Conservation (phyloP, 1,284 basidiomycete genomes). For the Tausonia pullulans region DNA sequence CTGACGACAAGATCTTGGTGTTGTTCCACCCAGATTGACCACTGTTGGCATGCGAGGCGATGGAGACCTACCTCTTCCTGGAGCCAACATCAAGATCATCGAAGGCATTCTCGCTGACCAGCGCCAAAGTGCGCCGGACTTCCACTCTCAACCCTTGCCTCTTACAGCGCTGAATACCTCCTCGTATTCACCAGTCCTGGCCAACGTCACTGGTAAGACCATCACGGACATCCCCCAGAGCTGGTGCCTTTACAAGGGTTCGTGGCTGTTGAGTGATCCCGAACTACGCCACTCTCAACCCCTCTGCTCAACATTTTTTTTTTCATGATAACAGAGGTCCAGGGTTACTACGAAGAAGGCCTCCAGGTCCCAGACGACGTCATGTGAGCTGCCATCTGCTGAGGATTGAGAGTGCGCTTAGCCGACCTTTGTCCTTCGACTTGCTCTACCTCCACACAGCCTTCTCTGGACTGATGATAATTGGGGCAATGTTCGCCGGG, state of each 20-base stretch:
- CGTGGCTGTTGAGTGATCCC: too few species aligned
- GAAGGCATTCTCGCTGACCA: conserved; percentile 48
- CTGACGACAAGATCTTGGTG: too few species aligned
- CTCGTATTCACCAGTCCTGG: conserved; percentile 39
- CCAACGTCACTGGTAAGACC: conserved; percentile 44
- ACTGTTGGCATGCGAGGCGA: conserved; percentile 57
- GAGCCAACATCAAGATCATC: conserved; percentile 8
- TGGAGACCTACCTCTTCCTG: conserved; percentile 36
- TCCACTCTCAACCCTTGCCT: too few species aligned
- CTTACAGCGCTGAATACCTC: too few species aligned
- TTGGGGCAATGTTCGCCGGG: conserved; percentile 28
- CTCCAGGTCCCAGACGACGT: conserved; percentile 34
- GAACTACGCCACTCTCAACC: too few species aligned
- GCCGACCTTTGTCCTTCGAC: background rate
- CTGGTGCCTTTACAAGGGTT: conserved; percentile 40
- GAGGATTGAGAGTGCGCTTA: too few species aligned
- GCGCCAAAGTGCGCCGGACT: conserved; percentile 24
- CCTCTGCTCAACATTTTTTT: too few species aligned
- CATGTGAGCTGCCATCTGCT: conserved; percentile 24
- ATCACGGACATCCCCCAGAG: conserved; percentile 46
- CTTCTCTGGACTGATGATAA: conserved; percentile 27
- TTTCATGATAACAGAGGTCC: conserved; percentile 39
- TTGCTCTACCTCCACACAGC: background rate
- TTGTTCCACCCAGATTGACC: conserved; percentile 31
- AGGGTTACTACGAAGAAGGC: conserved; percentile 54